Percentiles rank a stretch among this genome's conserved stretches.
Conservation (phyloP, 2,329 filamentous ascomycete genomes). For the Mycosphaerelloides madeirae region DNA sequence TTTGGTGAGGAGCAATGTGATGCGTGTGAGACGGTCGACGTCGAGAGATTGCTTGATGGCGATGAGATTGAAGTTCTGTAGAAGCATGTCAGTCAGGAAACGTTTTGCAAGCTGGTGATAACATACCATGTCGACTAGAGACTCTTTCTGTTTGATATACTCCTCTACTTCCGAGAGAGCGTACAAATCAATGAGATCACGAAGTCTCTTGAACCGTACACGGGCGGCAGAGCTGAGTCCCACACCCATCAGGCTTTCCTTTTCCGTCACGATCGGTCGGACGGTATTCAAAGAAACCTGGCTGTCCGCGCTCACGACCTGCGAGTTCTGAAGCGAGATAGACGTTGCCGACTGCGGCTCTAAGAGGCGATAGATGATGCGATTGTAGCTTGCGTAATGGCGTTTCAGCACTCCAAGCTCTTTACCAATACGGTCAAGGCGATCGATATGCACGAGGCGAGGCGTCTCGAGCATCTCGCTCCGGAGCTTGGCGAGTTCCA, state of each 20-base stretch:
- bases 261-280: slow-evolving; percentile 22
- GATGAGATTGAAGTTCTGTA: slow-evolving; percentile 71
- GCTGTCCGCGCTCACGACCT: slow-evolving; percentile 29
- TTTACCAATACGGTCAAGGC: slow-evolving; percentile 56
- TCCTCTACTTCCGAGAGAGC: slow-evolving; percentile 60
- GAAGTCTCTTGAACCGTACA: slow-evolving; percentile 56
- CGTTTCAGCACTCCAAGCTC: slow-evolving; percentile 58
- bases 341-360: slow-evolving; percentile 41
- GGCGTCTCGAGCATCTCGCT: slow-evolving; percentile 52
- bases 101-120: background rate
- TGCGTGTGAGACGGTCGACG: slow-evolving; percentile 66
- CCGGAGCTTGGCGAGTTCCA: slow-evolving; percentile 43
- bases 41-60: slow-evolving; percentile 69
- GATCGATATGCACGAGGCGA: slow-evolving; percentile 43
- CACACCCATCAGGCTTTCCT: slow-evolving; percentile 41
- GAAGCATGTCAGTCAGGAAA: slow-evolving; percentile 4
- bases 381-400: slow-evolving; percentile 57
- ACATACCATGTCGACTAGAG: slow-evolving; percentile 61
- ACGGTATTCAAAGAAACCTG: slow-evolving; percentile 22
- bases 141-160: slow-evolving; percentile 64
- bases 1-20: slow-evolving; percentile 68
- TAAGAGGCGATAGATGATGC: slow-evolving; percentile 56
- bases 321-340: slow-evolving; percentile 42
- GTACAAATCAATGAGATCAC: slow-evolving; percentile 56
- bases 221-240: slow-evolving; percentile 47